Conservation (phyloP, 805 yeast genomes). For the Metschnikowia santaceciliae region DNA sequence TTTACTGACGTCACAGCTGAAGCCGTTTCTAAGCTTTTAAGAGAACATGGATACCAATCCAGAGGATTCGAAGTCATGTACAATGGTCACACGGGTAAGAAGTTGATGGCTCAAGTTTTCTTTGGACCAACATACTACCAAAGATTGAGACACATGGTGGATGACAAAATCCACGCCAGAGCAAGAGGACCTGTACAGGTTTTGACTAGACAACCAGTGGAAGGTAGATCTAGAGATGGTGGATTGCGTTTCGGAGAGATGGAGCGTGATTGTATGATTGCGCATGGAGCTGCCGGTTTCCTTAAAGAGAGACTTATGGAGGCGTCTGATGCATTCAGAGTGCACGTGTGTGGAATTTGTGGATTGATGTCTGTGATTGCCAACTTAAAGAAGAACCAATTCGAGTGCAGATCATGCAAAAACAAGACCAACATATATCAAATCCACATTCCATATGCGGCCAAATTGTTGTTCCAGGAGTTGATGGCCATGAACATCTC, state of each 20-base stretch:
- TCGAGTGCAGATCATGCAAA: constrained; percentile 97
- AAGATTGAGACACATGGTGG: constrained; percentile 98
- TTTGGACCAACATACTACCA: constrained; percentile 99
- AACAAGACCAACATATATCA: constrained; percentile 98
- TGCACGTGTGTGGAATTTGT: constrained; percentile 96
- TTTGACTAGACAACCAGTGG: constrained; percentile 96
- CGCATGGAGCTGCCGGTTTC: constrained; percentile 99
- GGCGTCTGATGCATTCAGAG: constrained; percentile 98
- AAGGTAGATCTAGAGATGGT: constrained; percentile 99
- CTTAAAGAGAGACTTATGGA: constrained; percentile 97
- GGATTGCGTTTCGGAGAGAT: constrained; percentile 98
- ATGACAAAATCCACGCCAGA: constrained; percentile 97
- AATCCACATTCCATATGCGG: constrained; percentile 97
- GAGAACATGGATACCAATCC: constrained; percentile 96
- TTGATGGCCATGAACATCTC: constrained; percentile 99
- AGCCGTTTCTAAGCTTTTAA: constrained; percentile 84
- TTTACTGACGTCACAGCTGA: constrained; percentile 98
- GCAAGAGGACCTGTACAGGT: constrained; percentile 99
- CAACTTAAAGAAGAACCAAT: constrained; percentile 93
- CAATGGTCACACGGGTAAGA: constrained; percentile 98
- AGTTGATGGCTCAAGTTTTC: constrained; percentile 96
- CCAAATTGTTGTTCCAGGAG: constrained; percentile 96
- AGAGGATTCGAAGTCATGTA: constrained; percentile 99
- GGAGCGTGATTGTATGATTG: constrained; percentile 99
- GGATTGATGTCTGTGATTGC: constrained; percentile 98